phyloP scores from a whole-genome alignment of 2,329 filamentous ascomycete species.

The Penicillium griseofulvum region DNA sequence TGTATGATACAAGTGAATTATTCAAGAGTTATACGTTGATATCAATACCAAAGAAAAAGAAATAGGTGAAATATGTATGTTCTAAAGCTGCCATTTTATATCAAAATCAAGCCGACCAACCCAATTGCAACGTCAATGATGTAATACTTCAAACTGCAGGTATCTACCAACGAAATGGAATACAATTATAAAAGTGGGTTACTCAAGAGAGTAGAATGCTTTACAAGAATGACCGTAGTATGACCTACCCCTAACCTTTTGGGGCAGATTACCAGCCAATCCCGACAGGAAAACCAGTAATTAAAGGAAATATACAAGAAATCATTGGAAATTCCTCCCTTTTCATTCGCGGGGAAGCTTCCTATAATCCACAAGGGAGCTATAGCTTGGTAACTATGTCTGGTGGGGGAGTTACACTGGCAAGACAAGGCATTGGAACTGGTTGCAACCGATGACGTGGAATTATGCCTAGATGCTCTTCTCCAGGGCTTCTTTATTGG shows the following conservation, averaged over 20 bases:
- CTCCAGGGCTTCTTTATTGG: too few species aligned
- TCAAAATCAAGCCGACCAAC: neutral
- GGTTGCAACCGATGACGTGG: neutral
- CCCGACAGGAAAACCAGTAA: neutral
- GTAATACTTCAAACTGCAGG: constrained; percentile 6
- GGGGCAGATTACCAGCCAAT: neutral
- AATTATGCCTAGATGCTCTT: neutral
- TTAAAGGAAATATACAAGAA: neutral
- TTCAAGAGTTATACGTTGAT: neutral
- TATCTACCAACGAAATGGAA: constrained; percentile 1
- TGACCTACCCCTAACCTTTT: constrained; percentile 8
- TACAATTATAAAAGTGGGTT: neutral
- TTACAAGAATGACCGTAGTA: constrained; percentile 3
- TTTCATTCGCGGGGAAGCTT: constrained; percentile 6
- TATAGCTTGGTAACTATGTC: neutral
- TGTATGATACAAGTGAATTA: neutral
- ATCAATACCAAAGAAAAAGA: neutral
- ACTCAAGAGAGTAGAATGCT: neutral
- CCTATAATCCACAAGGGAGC: neutral
- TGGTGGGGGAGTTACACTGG: neutral
- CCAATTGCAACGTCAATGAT: constrained; percentile 10
- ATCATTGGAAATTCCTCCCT: constrained; percentile 1
- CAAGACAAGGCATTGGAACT: neutral
- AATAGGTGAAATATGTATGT: neutral
- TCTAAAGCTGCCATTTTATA: neutral